These are phyloP conservation scores for Domatiomyces catenatus DNA, from an alignment of 2,329 filamentous ascomycete species.

Conservation along the genomic window DNA sequence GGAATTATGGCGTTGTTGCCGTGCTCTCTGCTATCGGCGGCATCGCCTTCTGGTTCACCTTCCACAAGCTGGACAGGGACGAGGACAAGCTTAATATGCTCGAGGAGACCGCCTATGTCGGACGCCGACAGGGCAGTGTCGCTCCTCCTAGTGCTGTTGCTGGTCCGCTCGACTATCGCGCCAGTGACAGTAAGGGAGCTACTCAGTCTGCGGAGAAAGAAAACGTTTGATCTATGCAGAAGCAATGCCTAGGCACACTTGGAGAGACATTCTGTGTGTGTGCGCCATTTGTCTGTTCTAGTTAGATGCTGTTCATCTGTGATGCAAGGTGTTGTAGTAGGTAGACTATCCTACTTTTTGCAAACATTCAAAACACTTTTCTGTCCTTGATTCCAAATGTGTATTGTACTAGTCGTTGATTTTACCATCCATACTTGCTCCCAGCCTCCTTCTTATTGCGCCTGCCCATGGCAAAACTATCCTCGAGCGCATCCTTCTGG, in stretches of 20 bases:
- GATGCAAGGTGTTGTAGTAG: no score
- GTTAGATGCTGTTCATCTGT: no score
- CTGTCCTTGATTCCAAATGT: no score
- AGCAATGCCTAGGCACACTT: not conserved
- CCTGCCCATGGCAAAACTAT: slow-evolving; percentile 72
- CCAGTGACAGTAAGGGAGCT: not conserved
- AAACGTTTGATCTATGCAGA: not conserved
- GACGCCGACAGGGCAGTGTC: slow-evolving; percentile 3
- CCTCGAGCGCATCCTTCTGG: slow-evolving; percentile 76
- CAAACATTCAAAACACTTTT: no score
- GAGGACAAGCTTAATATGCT: slow-evolving; percentile 51
- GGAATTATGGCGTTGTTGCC: slow-evolving; percentile 55
- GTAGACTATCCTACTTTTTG: not conserved
- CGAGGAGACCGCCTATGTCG: slow-evolving; percentile 7
- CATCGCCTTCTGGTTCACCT: slow-evolving; percentile 52
- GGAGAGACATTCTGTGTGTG: not conserved
- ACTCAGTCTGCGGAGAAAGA: not conserved
- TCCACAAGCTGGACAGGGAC: slow-evolving; percentile 47
- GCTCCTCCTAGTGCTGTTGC: not conserved
- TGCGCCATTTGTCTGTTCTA: slow-evolving; percentile 1
- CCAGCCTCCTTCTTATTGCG: slow-evolving; percentile 69
- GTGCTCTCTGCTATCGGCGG: slow-evolving; percentile 49
- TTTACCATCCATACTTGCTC: slow-evolving; percentile 68
- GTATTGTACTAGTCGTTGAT: no score
- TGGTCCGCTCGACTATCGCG: not conserved